Percentiles rank a stretch among this genome's conserved stretches.
These are phyloP conservation scores for Fusarium chuoi DNA, from an alignment of 2,329 filamentous ascomycete genomes.

Conservation along the genomic window DNA sequence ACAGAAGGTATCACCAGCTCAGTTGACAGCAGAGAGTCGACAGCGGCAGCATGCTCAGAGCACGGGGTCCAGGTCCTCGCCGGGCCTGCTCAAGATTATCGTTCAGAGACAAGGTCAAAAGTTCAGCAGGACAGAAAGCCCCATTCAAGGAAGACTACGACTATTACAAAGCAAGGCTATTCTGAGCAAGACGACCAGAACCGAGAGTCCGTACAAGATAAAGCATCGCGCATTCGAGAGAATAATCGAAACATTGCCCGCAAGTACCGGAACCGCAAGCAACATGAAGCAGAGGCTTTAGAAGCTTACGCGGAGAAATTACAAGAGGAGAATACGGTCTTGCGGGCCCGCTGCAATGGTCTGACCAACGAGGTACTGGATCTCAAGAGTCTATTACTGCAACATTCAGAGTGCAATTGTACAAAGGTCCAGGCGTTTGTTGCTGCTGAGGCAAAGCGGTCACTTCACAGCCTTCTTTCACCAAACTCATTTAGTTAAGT, in stretches of 20 bases:
- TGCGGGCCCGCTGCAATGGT: neutral
- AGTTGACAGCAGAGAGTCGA: too few species aligned
- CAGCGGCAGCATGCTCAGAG: too few species aligned
- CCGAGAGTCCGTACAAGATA: neutral
- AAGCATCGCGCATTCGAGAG: neutral
- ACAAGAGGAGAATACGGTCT: neutral
- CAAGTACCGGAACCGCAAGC: neutral
- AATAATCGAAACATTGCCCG: neutral
- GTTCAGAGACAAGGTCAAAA: neutral
- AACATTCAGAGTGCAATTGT: neutral
- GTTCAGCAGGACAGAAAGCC: neutral
- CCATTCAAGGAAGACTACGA: accelerated
- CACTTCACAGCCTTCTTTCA: neutral
- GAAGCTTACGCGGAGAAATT: accelerated
- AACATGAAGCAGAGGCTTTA: neutral
- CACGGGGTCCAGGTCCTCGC: neutral
- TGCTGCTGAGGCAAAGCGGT: neutral
- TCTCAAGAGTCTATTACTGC: neutral
- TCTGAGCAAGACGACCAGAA: neutral
- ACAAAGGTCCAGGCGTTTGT: neutral
- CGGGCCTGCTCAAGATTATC: neutral
- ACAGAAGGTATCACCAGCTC: neutral
- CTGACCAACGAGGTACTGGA: neutral
- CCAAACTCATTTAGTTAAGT: too few species aligned
- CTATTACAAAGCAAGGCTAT: neutral